Evolutionary conservation across 2,329 filamentous ascomycete species (phyloP), one percentile per base, ranked within the genome.

Genomic region (Paraconiothyrium sp.): DNA sequence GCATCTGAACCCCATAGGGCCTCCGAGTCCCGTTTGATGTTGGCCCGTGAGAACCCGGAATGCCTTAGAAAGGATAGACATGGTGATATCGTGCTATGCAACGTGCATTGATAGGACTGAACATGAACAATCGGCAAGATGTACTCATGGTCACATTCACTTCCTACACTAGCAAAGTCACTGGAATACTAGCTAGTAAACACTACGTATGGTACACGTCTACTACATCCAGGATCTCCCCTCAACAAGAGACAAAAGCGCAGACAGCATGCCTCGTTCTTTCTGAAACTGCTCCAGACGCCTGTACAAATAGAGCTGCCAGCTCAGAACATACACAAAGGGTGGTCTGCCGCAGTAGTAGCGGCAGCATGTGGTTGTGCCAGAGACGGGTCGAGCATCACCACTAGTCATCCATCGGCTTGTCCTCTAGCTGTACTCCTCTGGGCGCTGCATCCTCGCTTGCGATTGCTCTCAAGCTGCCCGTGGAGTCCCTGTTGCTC

Each of bases 351-450:
- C 14, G 20, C 55, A 9, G 16, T 3, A 46, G 32, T 22, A 30
- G 16, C 20, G 50, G 27, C 27, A 30, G 27, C 27, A 30, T 30
- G 27, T 30, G 6, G 4, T 30, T 30, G 27, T 30, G 27, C 27
- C 27, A 30, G 27, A 30, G 39, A 41, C 5, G 39, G 16, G 39
- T 41, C 57, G 59, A 48, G 57, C 48, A 65, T 51, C 55, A 69
- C 73, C 63, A 74, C 70, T 75, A 92, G 78, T 92, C 89, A 79
- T 92, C 89, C 89, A 93, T 92, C n/a, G 90, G 89, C 78, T 87
- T 89, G 76, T 93, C 91, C 72, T 88, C 88, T 72, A 93, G 82
- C 67, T 88, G 89, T 46, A 93, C 90, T 7, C 89, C 87, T 54
- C 81, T 77, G 49, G 72, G 69, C 58, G 76, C 76, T 52, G 65